These are phyloP conservation scores for Pichia sp. DNA, from an alignment of 1,139 yeast genomes.

Conservation along the genomic window DNA sequence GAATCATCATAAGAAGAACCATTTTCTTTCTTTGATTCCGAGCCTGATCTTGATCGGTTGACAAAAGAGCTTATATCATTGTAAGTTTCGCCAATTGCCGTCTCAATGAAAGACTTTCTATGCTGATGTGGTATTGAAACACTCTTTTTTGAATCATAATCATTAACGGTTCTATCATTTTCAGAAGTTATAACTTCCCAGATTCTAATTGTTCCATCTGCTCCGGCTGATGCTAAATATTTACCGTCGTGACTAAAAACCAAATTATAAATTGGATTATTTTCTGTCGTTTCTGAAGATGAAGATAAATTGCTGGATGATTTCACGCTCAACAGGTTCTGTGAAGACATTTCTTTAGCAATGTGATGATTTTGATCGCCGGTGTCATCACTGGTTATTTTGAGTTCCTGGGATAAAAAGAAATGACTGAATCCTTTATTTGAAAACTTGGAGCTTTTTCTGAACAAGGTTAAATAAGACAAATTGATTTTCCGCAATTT, in stretches of 20 bases:
- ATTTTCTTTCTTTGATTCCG: no score
- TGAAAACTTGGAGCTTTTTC: slow-evolving; percentile 28
- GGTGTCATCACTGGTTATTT: no score
- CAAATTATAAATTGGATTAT: slow-evolving; percentile 42
- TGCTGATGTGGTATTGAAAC: neutral
- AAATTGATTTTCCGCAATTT: slow-evolving; percentile 31
- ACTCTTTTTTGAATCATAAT: slow-evolving; percentile 33
- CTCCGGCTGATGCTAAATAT: slow-evolving; percentile 77
- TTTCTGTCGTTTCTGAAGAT: neutral
- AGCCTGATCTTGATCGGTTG: neutral
- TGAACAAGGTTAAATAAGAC: slow-evolving; percentile 42
- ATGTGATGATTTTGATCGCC: no score
- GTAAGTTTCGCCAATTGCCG: slow-evolving; percentile 4
- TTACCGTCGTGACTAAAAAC: slow-evolving; percentile 75
- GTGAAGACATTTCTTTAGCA: no score
- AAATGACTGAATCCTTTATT: slow-evolving; percentile 30
- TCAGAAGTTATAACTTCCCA: slow-evolving; percentile 80
- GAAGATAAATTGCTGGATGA: neutral
- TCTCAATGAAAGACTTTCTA: slow-evolving; percentile 6
- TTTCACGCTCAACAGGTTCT: no score
- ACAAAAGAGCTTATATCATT: slow-evolving; percentile 11
- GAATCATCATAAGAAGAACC: no score
- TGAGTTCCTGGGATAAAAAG: slow-evolving; percentile 75
- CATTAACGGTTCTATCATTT: slow-evolving; percentile 32
- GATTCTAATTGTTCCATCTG: slow-evolving; percentile 55